Base-by-base conservation (phyloP, 176 grass and related monocot genomes). In the Oryza nivara region DNA sequence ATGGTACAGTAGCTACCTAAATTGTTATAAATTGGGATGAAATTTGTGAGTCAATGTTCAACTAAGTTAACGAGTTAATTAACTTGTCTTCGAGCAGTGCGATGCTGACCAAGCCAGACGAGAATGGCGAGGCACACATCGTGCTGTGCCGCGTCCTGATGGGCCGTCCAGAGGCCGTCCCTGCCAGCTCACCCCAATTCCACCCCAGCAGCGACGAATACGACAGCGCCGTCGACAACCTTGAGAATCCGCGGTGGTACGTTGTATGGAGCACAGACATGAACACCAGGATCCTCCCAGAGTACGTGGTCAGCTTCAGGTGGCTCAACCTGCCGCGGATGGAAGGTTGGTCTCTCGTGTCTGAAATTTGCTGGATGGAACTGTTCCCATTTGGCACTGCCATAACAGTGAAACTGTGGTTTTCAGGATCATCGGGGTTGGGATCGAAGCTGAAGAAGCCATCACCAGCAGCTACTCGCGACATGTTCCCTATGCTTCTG, bases 251-350 rank as follows among this genome's bases (percentile, higher is more conserved):
- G 0, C 75, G 32, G 51, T 94, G 93, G 93, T 98, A 98, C 79
- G 11, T 98, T 26, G 80, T 98, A 9, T 96, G 96, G 96, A 78
- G 84, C 77, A 92, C 70, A 28, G 73, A 92, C 72, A 95, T 95
- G 93, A 92, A 98, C 78, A 92, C 88, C 0, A 94, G 92, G 80
- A 89, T 98, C 36, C 85, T 92, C 15, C 91, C 96, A 0, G 96
- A 98, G 65, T 93, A 87, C 85, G 81, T 98, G 23, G 83, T 98
- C 30, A 98, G 88, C 81, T 98, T 93, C 87, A 98, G 89, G 76
- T 90, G 68, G 73, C 49, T 82, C 69, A 85, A 75, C 19, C 47
- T 79, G 61, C 88, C 73, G 54, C 20, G 67, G 73, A 74, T 84
- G 20, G 81, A 64, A 43, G 26, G 68, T 88, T 34, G 20, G 38